Evolutionary conservation across 495 filamentous ascomycete species (phyloP).

Genomic region (Penicillium atrosanguineum): DNA sequence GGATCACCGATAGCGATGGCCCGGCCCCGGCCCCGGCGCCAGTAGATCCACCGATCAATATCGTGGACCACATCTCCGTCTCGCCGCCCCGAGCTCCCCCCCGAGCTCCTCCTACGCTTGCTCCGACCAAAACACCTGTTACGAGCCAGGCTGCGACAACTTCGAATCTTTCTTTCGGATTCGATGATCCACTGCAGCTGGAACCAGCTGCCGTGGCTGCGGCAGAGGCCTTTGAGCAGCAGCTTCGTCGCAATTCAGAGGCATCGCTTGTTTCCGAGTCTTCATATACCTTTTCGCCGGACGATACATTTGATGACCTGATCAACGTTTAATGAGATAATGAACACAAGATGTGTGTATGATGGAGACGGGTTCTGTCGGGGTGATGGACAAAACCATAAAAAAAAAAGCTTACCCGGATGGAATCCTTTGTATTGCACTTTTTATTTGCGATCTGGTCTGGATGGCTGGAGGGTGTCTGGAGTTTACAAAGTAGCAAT

Average conservation of each 20-base stretch:
- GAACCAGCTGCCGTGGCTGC: constrained; percentile 17
- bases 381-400: background rate
- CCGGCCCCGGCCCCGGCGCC: background rate
- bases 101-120: constrained; percentile 5
- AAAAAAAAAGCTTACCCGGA: background rate
- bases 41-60: background rate
- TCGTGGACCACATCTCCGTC: constrained; percentile 7
- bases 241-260: constrained; percentile 33
- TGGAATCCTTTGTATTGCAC: background rate
- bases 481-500: constrained; percentile 7
- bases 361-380: background rate
- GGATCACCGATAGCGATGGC: constrained; percentile 30
- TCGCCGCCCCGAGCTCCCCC: constrained; percentile 10
- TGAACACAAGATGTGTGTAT: background rate
- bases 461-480: constrained; percentile 18
- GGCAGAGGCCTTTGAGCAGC: constrained; percentile 24
- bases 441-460: constrained; percentile 16
- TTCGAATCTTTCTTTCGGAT: constrained; percentile 32
- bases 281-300: constrained; percentile 31
- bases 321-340: constrained; percentile 26
- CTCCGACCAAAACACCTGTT: background rate
- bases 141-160: constrained; percentile 2
- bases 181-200: constrained; percentile 35
- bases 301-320: constrained; percentile 35
- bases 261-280: constrained; percentile 26